Percentiles rank a stretch among this genome's conserved stretches.
Conservation (phyloP, 495 filamentous ascomycete genomes). For the Lepidopterella palustris region DNA sequence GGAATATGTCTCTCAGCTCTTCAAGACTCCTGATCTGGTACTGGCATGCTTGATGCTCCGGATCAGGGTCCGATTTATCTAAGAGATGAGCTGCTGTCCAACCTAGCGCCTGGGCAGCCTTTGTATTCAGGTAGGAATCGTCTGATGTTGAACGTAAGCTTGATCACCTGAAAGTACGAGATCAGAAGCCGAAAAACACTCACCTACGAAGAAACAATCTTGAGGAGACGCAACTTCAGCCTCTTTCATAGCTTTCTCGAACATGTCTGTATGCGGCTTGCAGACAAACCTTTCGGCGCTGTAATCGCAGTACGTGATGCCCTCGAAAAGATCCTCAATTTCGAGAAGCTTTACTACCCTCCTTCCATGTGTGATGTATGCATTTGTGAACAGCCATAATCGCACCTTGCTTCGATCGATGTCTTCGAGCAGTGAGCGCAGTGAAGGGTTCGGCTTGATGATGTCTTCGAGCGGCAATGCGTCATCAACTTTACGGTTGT, state of each 20-base stretch:
- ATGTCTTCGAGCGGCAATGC: conserved; percentile 81
- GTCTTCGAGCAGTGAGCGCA: conserved; percentile 70
- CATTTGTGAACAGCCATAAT: conserved; percentile 93
- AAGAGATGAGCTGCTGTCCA: conserved; percentile 81
- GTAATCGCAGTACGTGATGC: conserved; percentile 91
- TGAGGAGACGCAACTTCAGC: conserved; percentile 38
- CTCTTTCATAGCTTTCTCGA: conserved; percentile 59
- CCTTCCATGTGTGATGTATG: conserved; percentile 80
- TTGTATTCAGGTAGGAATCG: conserved; percentile 73
- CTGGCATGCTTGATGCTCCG: conserved; percentile 53
- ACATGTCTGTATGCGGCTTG: conserved; percentile 83
- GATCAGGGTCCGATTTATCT: conserved; percentile 57
- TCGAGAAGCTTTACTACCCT: conserved; percentile 74
- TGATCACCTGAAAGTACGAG: background rate
- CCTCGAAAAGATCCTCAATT: conserved; percentile 84
- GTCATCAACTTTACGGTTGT: conserved; percentile 92
- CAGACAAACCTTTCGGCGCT: conserved; percentile 58
- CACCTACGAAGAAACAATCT: conserved; percentile 82
- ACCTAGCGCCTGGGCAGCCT: conserved; percentile 61
- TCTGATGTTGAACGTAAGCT: conserved; percentile 48
- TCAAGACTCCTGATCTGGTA: conserved; percentile 65
- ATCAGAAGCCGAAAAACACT: conserved; percentile 23
- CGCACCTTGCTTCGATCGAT: conserved; percentile 75
- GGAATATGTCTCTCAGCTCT: conserved; percentile 65
- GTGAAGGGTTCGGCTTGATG: conserved; percentile 65